phyloP scores from a whole-genome alignment of 208 protist genomes.

The Hexamita inflata region DNA sequence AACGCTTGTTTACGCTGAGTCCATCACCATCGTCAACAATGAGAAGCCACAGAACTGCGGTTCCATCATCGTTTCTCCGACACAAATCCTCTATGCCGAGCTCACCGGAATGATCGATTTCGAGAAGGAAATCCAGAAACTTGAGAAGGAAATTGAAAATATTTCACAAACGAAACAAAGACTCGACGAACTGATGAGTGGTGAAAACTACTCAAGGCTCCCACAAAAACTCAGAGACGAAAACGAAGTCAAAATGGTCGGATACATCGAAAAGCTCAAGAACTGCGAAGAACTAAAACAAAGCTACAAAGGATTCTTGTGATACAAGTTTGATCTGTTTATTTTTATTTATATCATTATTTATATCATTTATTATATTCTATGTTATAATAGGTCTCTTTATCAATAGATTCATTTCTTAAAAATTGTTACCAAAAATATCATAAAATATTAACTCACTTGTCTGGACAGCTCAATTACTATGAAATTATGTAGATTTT shows the following conservation, averaged over 20 bases:
- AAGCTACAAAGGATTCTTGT: conserved; percentile 4
- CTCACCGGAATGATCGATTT: not conserved
- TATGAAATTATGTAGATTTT: too few relatives aligned
- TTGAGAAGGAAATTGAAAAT: conserved; percentile 4
- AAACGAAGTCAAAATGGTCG: not conserved
- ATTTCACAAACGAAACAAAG: not conserved
- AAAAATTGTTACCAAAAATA: too few relatives aligned
- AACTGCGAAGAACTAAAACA: not conserved
- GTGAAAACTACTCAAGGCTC: not conserved
- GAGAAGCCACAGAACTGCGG: not conserved
- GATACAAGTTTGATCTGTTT: too few relatives aligned
- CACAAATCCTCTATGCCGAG: conserved; percentile 1
- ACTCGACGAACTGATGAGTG: not conserved
- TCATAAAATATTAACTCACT: too few relatives aligned
- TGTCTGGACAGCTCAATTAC: too few relatives aligned
- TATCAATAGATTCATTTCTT: too few relatives aligned
- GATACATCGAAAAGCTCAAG: not conserved
- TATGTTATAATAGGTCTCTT: too few relatives aligned
- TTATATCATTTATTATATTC: too few relatives aligned
- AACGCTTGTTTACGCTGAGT: not conserved
- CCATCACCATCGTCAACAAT: not conserved
- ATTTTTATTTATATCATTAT: too few relatives aligned
- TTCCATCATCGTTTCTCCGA: not conserved
- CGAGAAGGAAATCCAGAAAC: not conserved
- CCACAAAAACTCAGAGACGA: not conserved